phyloP scores from a whole-genome alignment of 2,329 filamentous ascomycete genomes.

The Apiospora hydei region DNA sequence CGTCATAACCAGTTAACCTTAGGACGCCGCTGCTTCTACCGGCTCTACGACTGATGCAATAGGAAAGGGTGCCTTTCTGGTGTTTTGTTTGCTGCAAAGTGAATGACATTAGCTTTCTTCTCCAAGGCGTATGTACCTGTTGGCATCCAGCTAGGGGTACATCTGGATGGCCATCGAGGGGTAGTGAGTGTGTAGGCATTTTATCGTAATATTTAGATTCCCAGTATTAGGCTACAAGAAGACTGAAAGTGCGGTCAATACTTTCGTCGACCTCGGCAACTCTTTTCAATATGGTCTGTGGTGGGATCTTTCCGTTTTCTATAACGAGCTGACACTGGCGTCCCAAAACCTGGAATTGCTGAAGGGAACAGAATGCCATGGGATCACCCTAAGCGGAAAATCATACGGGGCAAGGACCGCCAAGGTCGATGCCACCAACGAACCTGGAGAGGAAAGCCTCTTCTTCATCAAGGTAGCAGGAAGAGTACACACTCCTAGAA shows the following conservation, averaged over 20 bases:
- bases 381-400: neutral
- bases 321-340: neutral
- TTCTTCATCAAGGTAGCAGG: neutral
- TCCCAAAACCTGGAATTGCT: neutral
- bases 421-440: neutral
- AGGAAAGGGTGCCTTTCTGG: neutral
- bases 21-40: neutral
- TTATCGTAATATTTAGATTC: neutral
- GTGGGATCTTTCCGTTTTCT: too few species aligned
- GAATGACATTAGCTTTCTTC: neutral
- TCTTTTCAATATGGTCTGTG: too few species aligned
- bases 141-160: neutral
- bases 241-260: neutral
- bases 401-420: neutral
- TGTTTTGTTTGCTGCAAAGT: neutral
- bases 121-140: neutral
- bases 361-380: neutral
- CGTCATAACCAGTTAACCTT: neutral
- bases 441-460: neutral
- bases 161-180: neutral
- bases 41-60: neutral
- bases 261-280: neutral
- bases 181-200: neutral
- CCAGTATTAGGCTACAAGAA: neutral
- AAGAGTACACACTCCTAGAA: too few species aligned